Evolutionary conservation across 805 yeast genomes (phyloP).

Genomic region (Candida railenensis): DNA sequence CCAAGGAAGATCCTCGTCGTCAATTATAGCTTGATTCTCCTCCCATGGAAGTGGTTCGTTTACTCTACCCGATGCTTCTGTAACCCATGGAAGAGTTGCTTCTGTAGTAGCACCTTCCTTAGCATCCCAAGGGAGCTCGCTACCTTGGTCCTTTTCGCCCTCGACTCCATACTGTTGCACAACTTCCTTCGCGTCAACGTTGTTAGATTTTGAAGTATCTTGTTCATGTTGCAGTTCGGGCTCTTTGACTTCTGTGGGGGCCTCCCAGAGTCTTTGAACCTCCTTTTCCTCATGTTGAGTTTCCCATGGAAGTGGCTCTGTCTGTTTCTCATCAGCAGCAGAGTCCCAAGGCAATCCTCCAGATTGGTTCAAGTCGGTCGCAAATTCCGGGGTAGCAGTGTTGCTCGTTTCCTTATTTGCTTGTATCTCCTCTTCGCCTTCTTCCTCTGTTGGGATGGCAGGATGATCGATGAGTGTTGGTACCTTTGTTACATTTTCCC

Average conservation of each 20-base stretch:
- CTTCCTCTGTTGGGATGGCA: conserved; percentile 1
- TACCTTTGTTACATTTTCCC: conserved; percentile 7
- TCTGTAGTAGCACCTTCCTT: not conserved
- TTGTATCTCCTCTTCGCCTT: not conserved
- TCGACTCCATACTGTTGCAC: not conserved
- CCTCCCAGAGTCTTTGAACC: too few relatives aligned
- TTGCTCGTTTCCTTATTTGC: too few relatives aligned
- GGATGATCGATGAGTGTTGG: not conserved
- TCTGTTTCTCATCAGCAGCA: conserved; percentile 3
- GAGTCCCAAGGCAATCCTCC: not conserved
- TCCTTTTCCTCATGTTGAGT: too few relatives aligned
- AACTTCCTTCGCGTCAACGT: not conserved
- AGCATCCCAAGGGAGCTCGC: not conserved
- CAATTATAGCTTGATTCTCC: not conserved
- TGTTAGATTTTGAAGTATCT: not conserved
- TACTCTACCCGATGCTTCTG: not conserved
- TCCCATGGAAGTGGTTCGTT: conserved; percentile 7
- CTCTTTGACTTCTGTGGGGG: too few relatives aligned
- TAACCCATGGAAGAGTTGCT: conserved; percentile 16
- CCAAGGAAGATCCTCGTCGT: not conserved
- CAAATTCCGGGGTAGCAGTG: too few relatives aligned
- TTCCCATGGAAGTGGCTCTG: conserved; percentile 16
- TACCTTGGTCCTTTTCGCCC: not conserved
- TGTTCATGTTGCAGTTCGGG: too few relatives aligned
- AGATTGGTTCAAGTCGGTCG: too few relatives aligned